These are phyloP conservation scores for Prunus davidiana DNA, from an alignment of 306 rosid genomes.

Conservation along the genomic window DNA sequence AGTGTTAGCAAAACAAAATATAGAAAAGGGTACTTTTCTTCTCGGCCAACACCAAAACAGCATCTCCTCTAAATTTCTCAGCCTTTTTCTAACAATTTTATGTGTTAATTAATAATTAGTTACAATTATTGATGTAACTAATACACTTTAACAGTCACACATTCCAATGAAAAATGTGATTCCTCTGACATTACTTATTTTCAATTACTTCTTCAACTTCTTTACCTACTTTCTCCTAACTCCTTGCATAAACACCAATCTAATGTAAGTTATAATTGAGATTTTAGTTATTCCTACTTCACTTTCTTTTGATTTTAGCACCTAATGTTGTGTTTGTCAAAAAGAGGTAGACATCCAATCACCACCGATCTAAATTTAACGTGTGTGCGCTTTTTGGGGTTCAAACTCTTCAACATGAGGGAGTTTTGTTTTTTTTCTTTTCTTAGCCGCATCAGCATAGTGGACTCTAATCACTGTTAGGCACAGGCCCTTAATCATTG, in stretches of 20 bases:
- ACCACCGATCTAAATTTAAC: background rate
- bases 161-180: no score
- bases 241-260: background rate
- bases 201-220: background rate
- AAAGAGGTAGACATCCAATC: background rate
- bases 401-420: background rate
- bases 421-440: background rate
- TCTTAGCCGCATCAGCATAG: background rate
- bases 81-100: background rate
- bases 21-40: no score
- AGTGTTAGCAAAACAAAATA: background rate
- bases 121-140: background rate
- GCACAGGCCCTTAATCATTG: background rate
- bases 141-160: no score
- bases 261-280: background rate
- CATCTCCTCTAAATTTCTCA: no score
- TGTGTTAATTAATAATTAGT: background rate
- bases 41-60: no score
- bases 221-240: background rate
- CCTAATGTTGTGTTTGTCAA: background rate
- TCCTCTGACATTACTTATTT: background rate
- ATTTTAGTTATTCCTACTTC: background rate
- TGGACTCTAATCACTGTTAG: background rate
- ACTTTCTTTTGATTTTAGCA: background rate
- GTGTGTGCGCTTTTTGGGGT: no score